Evolutionary conservation across 352 stramenopile genomes (phyloP).

Genomic region (Phytophthora brassicae): DNA sequence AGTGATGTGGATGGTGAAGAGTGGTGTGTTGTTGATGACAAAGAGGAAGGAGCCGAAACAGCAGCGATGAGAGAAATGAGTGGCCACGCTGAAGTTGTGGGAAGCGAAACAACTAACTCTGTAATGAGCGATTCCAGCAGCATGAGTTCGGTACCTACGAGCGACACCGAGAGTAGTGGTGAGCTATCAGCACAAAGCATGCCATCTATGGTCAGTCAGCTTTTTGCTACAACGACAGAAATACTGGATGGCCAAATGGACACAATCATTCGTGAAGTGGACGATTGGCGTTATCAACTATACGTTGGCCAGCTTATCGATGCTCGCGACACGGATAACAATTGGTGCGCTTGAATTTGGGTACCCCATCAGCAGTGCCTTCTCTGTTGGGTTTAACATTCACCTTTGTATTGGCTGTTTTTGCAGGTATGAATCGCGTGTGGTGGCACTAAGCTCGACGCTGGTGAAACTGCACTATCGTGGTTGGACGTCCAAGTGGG

Average conservation of each 20-base stretch:
- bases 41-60: not conserved
- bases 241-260: conserved; percentile 9
- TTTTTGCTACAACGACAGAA: conserved; percentile 8
- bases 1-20: conserved; percentile 26
- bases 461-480: conserved; percentile 95
- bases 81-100: not conserved
- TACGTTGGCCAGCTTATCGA: conserved; percentile 61
- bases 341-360: conserved; percentile 45
- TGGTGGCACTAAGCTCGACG: conserved; percentile 45
- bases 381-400: not conserved
- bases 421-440: conserved; percentile 58
- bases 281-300: conserved; percentile 63
- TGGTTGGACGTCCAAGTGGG: conserved; percentile 95
- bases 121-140: conserved; percentile 3
- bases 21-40: conserved; percentile 30
- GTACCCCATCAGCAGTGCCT: not conserved
- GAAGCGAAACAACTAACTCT: conserved; percentile 1
- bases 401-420: not conserved
- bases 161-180: not conserved
- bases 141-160: not conserved
- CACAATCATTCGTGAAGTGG: conserved; percentile 16
- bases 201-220: conserved; percentile 4
- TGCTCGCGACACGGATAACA: conserved; percentile 63
- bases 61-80: not conserved
- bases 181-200: not conserved